phyloP scores from a whole-genome alignment of 2,329 filamentous ascomycete genomes.

The Lachnellula occidentalis region DNA sequence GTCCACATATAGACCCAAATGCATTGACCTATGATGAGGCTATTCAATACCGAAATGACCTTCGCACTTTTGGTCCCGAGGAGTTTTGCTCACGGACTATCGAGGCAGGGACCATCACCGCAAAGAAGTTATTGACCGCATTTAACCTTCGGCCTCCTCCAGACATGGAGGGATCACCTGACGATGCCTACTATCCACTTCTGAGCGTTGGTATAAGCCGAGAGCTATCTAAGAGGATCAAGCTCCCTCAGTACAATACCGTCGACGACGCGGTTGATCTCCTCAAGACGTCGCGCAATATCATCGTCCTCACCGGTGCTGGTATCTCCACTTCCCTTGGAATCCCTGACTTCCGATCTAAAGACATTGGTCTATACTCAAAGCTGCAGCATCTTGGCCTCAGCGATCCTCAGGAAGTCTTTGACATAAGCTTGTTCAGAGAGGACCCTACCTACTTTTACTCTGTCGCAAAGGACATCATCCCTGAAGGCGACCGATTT shows the following conservation, averaged over 20 bases:
- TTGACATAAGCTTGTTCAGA: conserved; percentile 82
- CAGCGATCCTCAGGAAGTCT: conserved; percentile 85
- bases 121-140: conserved; percentile 78
- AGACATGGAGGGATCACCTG: conserved; percentile 67
- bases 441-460: conserved; percentile 89
- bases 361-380: conserved; percentile 86
- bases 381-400: conserved; percentile 73
- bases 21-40: conserved; percentile 64
- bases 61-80: conserved; percentile 71
- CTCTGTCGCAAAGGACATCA: conserved; percentile 81
- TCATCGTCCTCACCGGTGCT: conserved; percentile 90
- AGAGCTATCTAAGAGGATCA: conserved; percentile 75
- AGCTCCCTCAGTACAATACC: conserved; percentile 74
- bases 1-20: conserved; percentile 17
- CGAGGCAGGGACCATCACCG: conserved; percentile 62
- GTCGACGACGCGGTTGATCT: conserved; percentile 81
- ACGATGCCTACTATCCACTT: conserved; percentile 69
- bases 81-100: conserved; percentile 72
- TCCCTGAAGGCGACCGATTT: conserved; percentile 73
- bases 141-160: conserved; percentile 72
- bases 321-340: conserved; percentile 95
- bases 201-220: conserved; percentile 73
- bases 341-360: conserved; percentile 94
- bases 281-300: conserved; percentile 69
- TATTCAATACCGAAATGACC: conserved; percentile 58